Base-by-base conservation (phyloP, 768 basidiomycete species). In the Polyporus arcularius region DNA sequence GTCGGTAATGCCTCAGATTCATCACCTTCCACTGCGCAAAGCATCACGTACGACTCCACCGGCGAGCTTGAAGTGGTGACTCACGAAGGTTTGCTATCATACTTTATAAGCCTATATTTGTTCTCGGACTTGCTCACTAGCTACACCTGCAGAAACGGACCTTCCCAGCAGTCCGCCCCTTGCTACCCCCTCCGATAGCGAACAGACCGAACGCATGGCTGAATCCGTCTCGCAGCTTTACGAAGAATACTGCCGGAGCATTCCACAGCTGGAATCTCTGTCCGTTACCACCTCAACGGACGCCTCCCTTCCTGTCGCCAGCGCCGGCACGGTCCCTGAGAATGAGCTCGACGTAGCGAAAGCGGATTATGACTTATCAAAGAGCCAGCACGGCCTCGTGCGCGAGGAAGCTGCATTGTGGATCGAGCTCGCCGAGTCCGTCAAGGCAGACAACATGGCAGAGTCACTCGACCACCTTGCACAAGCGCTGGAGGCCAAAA, bases 321-420 rank as follows among this genome's bases (percentile, higher is more conserved):
- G 31, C 57, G 4, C 8, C 52, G 11, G 21, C 26, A 14, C 53
- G 14, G 45, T 26, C 28, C 28, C 48, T 1, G 38, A 43, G 4
- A 53, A 55, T 31, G 74, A 75, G 40, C 61, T 70, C 45, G 73
- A 70, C 4, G 79, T 80, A 11, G 73, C 72, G 1, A 74, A 69
- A 16, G 70, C 73, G 38, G 82, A 81, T 48, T 76, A 80, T 57
- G 76, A 76, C 18, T 80, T 87, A 79, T 85, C 87, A 45, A 89
- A 85, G 68, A 75, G 76, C 2, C 90, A 92, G 64, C 72, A 80
- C 39, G 79, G 84, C 59, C 78, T 92, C 43, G 80, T 79, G 2
- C 58, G 81, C 3, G 83, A 87, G 45, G 90, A 92, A 70, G 83
- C 82, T 32, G 71, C 72, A 38, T 67, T 92, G 48, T 90, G 89